These are phyloP conservation scores for Akanthomyces dipterigenus DNA, from an alignment of 2,329 filamentous ascomycete genomes.

Conservation along the genomic window DNA sequence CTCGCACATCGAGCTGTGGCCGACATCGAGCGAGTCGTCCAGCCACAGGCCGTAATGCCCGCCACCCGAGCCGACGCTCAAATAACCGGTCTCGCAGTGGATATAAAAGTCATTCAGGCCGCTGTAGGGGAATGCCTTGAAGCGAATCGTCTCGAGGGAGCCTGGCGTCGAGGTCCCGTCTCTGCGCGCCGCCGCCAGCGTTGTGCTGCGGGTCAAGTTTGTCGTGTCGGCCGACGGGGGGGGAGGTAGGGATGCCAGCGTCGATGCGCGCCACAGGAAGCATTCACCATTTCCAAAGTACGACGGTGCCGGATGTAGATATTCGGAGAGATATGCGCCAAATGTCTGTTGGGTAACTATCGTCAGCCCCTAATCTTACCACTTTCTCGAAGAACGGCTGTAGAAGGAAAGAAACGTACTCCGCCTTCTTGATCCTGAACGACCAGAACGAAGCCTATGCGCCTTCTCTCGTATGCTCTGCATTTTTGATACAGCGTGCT, in stretches of 20 bases:
- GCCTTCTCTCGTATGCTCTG: slow-evolving; percentile 56
- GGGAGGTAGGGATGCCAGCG: slow-evolving; percentile 45
- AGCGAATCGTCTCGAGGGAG: slow-evolving; percentile 64
- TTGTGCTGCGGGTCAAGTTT: slow-evolving; percentile 36
- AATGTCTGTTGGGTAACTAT: slow-evolving; percentile 53
- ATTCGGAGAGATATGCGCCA: slow-evolving; percentile 88
- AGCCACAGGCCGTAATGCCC: slow-evolving; percentile 93
- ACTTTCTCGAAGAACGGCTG: neutral
- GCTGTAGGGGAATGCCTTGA: slow-evolving; percentile 95
- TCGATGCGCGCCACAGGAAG: slow-evolving; percentile 61
- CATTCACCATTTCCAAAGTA: slow-evolving; percentile 97
- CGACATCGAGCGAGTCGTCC: slow-evolving; percentile 75
- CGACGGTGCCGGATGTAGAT: slow-evolving; percentile 70
- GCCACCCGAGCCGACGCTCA: slow-evolving; percentile 82
- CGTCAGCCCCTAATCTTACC: neutral
- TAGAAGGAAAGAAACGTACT: slow-evolving; percentile 35
- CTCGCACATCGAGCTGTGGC: slow-evolving; percentile 74
- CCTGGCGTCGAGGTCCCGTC: slow-evolving; percentile 22
- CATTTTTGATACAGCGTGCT: slow-evolving; percentile 79
- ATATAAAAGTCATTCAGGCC: slow-evolving; percentile 97
- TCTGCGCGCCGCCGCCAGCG: slow-evolving; percentile 22
- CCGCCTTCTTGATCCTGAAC: slow-evolving; percentile 71
- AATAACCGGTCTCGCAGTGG: slow-evolving; percentile 76
- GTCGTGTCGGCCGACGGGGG: slow-evolving; percentile 47
- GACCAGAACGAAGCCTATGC: slow-evolving; percentile 85